These are phyloP conservation scores for Pestalotiopsis sp. DNA, from an alignment of 2,329 filamentous ascomycete genomes.

Conservation along the genomic window DNA sequence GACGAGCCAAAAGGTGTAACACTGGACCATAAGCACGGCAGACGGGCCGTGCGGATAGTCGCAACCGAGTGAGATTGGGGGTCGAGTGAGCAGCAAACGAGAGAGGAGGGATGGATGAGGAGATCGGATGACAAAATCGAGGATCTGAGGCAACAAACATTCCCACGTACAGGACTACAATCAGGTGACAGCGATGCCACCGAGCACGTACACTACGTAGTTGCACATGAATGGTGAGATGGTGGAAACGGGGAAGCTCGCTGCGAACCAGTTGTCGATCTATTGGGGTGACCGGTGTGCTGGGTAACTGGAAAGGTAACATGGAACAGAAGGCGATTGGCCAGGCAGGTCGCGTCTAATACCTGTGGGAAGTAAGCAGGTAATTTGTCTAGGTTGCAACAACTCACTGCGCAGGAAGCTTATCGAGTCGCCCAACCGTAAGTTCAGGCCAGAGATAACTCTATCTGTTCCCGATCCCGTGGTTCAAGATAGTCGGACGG, in stretches of 20 bases:
- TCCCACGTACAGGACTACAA: not conserved
- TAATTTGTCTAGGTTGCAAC: not conserved
- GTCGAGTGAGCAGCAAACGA: not conserved
- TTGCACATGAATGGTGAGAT: not conserved
- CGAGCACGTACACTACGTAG: not conserved
- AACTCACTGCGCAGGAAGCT: not conserved
- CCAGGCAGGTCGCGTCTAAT: not conserved
- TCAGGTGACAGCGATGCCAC: not conserved
- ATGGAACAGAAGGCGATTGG: not conserved
- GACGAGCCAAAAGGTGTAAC: not conserved
- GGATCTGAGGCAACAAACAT: not conserved
- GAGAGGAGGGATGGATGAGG: not conserved
- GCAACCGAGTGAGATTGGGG: not conserved
- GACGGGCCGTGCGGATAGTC: conserved; percentile 5
- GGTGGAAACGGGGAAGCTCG: not conserved
- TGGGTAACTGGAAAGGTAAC: not conserved
- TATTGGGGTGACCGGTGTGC: not conserved
- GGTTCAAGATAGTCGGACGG: not conserved
- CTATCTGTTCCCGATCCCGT: not conserved
- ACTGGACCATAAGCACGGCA: conserved; percentile 3
- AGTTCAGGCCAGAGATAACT: not conserved
- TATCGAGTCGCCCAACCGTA: not conserved
- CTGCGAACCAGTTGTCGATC: not conserved
- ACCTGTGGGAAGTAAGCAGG: not conserved
- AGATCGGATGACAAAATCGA: not conserved